A percentile compares a stretch with the other conserved stretches of the same genome.
Conservation (phyloP, 1,139 yeast genomes). For the Hansenula lynferdii region DNA sequence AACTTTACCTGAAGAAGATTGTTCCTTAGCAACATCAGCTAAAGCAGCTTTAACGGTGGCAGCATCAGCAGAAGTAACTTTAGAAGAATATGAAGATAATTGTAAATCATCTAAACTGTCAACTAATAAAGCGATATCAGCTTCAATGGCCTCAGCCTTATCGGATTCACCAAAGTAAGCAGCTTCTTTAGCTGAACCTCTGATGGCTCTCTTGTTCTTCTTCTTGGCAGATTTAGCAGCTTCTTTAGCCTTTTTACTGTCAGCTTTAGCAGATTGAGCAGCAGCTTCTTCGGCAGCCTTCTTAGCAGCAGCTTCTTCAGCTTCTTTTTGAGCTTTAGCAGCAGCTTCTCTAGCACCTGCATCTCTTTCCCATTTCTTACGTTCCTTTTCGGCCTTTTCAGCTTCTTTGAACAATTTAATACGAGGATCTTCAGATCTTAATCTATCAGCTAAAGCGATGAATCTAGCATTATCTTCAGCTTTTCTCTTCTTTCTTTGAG, state of each 20-base stretch:
- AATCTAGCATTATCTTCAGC: constrained; percentile 94
- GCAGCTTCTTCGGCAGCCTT: constrained; percentile 73
- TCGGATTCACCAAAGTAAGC: constrained; percentile 79
- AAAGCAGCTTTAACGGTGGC: constrained; percentile 48
- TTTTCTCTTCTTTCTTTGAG: constrained; percentile 96
- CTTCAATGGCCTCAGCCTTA: constrained; percentile 63
- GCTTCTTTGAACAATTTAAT: constrained; percentile 88
- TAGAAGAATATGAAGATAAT: constrained; percentile 64
- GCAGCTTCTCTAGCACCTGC: constrained; percentile 97
- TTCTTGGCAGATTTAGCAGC: constrained; percentile 95
- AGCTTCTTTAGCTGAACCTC: constrained; percentile 78
- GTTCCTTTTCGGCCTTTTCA: constrained; percentile 93
- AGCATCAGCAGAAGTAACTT: constrained; percentile 44
- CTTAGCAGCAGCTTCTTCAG: constrained; percentile 72
- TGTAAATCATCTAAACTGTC: constrained; percentile 76
- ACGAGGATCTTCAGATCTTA: constrained; percentile 89
- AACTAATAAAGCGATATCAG: constrained; percentile 73
- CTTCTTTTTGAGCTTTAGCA: constrained; percentile 82
- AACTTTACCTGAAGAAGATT: constrained; percentile 38
- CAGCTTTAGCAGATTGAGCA: constrained; percentile 55
- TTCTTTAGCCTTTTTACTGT: constrained; percentile 88
- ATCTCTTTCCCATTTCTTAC: constrained; percentile 95
- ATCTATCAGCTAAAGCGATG: constrained; percentile 83
- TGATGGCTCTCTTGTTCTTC: constrained; percentile 94
- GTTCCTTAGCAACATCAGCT: constrained; percentile 40